A percentile compares a stretch with the other conserved stretches of the same genome.
These are phyloP conservation scores for Penicillium sp. DNA, from an alignment of 2,329 filamentous ascomycete species.

Conservation along the genomic window DNA sequence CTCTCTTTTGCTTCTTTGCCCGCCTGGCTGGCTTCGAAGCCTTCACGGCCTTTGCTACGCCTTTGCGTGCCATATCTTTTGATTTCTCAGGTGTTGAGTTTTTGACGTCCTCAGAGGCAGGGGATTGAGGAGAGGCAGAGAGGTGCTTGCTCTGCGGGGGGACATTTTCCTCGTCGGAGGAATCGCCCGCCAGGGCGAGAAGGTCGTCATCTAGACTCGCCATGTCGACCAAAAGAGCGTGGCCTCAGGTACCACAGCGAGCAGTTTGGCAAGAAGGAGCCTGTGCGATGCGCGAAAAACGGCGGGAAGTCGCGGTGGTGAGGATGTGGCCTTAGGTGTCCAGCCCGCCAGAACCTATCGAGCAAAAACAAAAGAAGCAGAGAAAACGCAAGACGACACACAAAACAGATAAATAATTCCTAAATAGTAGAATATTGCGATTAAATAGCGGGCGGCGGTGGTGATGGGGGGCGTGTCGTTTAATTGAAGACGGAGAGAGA, in stretches of 20 bases:
- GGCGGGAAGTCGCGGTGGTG: conserved; percentile 4
- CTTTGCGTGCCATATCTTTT: conserved; percentile 46
- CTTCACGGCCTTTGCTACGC: conserved; percentile 34
- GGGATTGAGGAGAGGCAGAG: conserved; percentile 52
- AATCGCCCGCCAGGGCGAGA: conserved; percentile 83
- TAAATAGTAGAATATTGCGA: not conserved
- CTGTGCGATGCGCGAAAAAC: not conserved
- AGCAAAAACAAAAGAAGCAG: not conserved
- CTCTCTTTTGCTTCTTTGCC: conserved; percentile 48
- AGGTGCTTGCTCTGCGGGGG: conserved; percentile 52
- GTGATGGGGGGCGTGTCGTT: not conserved
- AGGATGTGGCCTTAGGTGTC: conserved; percentile 2
- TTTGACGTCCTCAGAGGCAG: conserved; percentile 43
- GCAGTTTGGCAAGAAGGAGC: not conserved
- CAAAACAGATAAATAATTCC: not conserved
- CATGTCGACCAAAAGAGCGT: conserved; percentile 52
- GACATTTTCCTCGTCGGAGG: conserved; percentile 51
- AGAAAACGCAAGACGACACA: not conserved
- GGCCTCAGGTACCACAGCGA: not conserved
- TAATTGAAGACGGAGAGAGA: not conserved
- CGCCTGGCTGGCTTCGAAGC: conserved; percentile 17
- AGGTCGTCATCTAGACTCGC: conserved; percentile 81
- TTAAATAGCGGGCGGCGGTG: not conserved
- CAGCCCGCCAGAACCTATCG: conserved; percentile 4
- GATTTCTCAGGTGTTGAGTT: conserved; percentile 40